Percentiles rank a stretch among this genome's conserved stretches.
Conservation (phyloP, 495 filamentous ascomycete species). For the Xylaria cubensis region DNA sequence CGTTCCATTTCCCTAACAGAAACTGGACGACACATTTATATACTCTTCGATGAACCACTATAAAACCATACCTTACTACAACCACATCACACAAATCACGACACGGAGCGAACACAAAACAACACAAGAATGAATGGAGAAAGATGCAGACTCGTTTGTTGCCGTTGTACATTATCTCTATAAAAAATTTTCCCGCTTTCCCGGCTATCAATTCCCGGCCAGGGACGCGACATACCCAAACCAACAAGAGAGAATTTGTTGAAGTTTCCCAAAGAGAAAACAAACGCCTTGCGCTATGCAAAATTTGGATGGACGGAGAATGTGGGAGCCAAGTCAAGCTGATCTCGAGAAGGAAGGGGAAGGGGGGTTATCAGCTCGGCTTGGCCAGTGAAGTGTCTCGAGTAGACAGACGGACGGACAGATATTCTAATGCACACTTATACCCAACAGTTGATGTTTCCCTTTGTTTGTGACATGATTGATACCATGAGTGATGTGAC, state of each 20-base stretch:
- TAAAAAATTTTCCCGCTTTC: slow-evolving; percentile 13
- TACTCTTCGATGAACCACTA: background rate
- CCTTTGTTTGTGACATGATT: background rate
- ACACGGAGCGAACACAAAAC: background rate
- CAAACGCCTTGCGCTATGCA: slow-evolving; percentile 29
- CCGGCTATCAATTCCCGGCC: background rate
- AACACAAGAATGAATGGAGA: background rate
- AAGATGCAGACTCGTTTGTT: background rate
- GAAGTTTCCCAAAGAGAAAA: background rate
- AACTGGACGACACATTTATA: background rate
- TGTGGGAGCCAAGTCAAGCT: background rate
- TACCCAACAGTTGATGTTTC: background rate
- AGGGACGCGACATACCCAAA: background rate
- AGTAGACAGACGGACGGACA: background rate
- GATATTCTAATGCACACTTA: slow-evolving; percentile 14
- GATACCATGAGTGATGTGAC: background rate
- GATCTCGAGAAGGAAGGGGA: background rate
- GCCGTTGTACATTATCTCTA: slow-evolving; percentile 14
- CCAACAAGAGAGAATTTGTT: background rate
- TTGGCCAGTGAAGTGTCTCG: background rate
- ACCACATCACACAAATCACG: background rate
- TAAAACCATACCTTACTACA: background rate
- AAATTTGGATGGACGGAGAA: background rate
- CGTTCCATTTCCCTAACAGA: background rate
- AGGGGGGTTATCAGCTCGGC: background rate